Conservation (phyloP, 1,139 yeast genomes). For the Geotrichum citri-aurantii region DNA sequence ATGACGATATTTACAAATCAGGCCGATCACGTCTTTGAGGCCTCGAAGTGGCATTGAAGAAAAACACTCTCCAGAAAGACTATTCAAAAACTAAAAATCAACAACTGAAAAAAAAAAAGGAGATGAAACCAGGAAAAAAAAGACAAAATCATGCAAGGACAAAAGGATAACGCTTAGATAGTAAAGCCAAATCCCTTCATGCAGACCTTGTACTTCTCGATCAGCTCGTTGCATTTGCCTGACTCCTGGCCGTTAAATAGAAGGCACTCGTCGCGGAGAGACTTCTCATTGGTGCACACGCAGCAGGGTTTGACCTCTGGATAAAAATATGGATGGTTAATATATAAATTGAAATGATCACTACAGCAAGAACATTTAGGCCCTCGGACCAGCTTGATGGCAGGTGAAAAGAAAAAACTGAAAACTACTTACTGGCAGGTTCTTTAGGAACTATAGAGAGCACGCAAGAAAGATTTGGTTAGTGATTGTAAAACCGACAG, state of each 20-base stretch:
- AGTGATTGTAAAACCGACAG: background rate
- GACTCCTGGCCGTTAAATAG: conserved; percentile 77
- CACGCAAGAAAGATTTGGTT: background rate
- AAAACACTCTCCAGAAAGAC: background rate
- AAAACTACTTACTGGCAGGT: background rate
- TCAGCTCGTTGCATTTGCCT: conserved; percentile 71
- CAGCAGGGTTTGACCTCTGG: conserved; percentile 87
- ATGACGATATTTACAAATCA: background rate
- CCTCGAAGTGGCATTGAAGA: background rate
- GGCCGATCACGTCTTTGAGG: background rate
- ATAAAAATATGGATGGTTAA: background rate
- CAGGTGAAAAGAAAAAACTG: background rate
- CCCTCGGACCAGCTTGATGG: background rate
- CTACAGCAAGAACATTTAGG: background rate
- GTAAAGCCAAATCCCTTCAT: conserved; percentile 90
- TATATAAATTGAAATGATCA: background rate
- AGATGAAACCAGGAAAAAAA: background rate
- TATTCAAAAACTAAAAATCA: background rate
- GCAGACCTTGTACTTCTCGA: conserved; percentile 69
- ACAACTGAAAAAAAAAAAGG: too few species aligned
- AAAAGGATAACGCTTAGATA: conserved; percentile 28
- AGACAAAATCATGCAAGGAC: background rate
- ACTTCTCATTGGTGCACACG: conserved; percentile 84
- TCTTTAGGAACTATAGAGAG: background rate
- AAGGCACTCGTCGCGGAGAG: conserved; percentile 79